Evolutionary conservation across 441 rosid species (phyloP).

Genomic region (Populus hybrid): DNA sequence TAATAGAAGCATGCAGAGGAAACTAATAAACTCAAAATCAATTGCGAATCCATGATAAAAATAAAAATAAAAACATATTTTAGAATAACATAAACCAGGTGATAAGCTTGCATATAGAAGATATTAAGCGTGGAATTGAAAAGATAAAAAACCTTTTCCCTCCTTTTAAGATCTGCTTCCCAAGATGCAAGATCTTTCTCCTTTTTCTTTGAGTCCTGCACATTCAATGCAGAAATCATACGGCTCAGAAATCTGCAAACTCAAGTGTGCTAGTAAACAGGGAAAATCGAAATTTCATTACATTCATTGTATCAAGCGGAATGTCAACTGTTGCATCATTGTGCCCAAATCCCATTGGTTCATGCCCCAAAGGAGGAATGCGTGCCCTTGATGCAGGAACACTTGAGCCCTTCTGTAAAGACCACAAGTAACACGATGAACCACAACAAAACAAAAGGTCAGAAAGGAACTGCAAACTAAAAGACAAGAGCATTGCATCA

Average conservation of each 20-base stretch:
- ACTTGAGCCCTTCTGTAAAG: conserved; percentile 50
- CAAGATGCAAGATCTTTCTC: conserved; percentile 71
- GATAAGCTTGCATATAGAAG: not conserved
- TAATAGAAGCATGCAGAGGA: not conserved
- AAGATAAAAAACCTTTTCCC: conserved; percentile 57
- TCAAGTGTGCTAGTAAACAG: not conserved
- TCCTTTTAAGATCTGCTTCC: conserved; percentile 88
- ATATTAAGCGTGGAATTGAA: not conserved
- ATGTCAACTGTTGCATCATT: conserved; percentile 85
- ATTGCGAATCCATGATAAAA: not conserved
- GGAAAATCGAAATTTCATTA: conserved; percentile 25
- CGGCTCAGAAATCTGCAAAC: conserved; percentile 7
- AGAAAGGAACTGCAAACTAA: not conserved
- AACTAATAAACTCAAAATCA: not conserved
- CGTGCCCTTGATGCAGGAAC: conserved; percentile 50
- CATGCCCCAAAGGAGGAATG: conserved; percentile 46
- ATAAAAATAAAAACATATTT: not conserved
- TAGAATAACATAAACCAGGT: not conserved
- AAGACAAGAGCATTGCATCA: not conserved
- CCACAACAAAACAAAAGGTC: not conserved
- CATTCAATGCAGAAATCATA: conserved; percentile 12
- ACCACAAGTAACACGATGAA: not conserved
- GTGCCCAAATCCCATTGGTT: conserved; percentile 57
- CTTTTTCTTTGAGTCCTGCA: conserved; percentile 71
- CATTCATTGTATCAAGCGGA: conserved; percentile 75